Conservation (phyloP, 148 eudicot genomes). For the Bassia scoparia region DNA sequence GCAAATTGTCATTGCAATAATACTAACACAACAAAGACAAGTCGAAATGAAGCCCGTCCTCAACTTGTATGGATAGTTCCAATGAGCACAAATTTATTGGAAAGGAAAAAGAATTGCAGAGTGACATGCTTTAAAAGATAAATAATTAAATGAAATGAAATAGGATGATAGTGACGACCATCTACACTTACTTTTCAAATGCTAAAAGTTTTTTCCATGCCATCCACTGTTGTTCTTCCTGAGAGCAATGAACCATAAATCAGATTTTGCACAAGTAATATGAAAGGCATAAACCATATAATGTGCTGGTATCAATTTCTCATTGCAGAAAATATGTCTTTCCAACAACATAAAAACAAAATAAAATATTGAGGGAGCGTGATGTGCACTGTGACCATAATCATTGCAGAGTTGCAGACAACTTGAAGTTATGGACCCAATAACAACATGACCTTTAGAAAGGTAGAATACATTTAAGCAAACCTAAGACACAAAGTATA, state of each 20-base stretch:
- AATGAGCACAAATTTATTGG: neutral
- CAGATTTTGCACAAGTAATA: constrained; percentile 7
- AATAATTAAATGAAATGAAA: neutral
- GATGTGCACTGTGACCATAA: too few species aligned
- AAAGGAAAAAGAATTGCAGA: neutral
- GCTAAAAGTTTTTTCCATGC: constrained; percentile 85
- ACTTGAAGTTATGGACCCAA: too few species aligned
- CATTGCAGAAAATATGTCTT: neutral
- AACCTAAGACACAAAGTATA: neutral
- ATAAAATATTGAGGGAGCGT: too few species aligned
- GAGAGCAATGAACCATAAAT: constrained; percentile 21
- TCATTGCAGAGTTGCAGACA: too few species aligned
- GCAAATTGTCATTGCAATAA: too few species aligned
- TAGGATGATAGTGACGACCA: constrained; percentile 25
- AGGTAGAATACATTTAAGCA: neutral
- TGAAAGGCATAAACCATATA: neutral
- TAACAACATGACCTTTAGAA: too few species aligned
- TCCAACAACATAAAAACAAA: too few species aligned
- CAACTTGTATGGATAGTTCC: neutral
- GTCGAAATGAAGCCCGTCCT: neutral
- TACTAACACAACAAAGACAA: too few species aligned
- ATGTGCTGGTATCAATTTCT: neutral
- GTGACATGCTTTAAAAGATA: neutral
- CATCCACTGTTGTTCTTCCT: constrained; percentile 96
- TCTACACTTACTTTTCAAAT: constrained; percentile 64